phyloP scores from a whole-genome alignment of 805 yeast genomes.

The Wickerhamiella shivajii region DNA sequence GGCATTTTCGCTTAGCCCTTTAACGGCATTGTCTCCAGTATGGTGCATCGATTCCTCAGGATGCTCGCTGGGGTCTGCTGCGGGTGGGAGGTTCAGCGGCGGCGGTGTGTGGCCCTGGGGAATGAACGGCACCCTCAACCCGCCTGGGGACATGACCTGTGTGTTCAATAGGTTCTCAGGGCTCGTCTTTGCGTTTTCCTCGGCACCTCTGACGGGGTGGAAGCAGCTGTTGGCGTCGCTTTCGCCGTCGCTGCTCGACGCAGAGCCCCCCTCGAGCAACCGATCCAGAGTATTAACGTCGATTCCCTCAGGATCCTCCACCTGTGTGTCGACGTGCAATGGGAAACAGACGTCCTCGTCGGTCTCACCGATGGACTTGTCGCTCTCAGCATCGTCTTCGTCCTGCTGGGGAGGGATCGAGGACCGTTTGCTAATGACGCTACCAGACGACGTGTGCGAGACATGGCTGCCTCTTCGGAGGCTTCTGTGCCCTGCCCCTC shows the following conservation, averaged over 20 bases:
- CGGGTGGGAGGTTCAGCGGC: conserved; percentile 6
- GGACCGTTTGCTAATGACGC: too few relatives aligned
- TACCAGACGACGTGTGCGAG: too few relatives aligned
- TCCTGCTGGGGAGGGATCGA: too few relatives aligned
- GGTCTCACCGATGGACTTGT: conserved; percentile 47
- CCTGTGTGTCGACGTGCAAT: conserved; percentile 48
- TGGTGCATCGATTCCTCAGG: too few relatives aligned
- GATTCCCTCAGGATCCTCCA: conserved; percentile 27
- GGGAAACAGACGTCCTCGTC: conserved; percentile 98
- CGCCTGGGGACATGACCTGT: conserved; percentile 9
- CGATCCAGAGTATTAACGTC: conserved; percentile 72
- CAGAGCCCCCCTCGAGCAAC: conserved; percentile 12
- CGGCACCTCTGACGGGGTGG: conserved; percentile 36
- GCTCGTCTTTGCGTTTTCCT: conserved; percentile 32
- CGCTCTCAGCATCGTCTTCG: conserved; percentile 8
- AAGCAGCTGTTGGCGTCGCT: conserved; percentile 22
- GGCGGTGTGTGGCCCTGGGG: conserved; percentile 5
- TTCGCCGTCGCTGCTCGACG: conserved; percentile 17
- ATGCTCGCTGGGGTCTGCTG: background rate
- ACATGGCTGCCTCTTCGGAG: too few relatives aligned
- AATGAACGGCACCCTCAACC: conserved; percentile 8
- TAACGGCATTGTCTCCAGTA: too few relatives aligned
- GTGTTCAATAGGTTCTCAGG: background rate
- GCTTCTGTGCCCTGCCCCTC: too few relatives aligned
- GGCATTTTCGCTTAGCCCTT: too few relatives aligned